These are phyloP conservation scores for Emydomyces testavorans DNA, from an alignment of 2,329 filamentous ascomycete species.

Conservation along the genomic window DNA sequence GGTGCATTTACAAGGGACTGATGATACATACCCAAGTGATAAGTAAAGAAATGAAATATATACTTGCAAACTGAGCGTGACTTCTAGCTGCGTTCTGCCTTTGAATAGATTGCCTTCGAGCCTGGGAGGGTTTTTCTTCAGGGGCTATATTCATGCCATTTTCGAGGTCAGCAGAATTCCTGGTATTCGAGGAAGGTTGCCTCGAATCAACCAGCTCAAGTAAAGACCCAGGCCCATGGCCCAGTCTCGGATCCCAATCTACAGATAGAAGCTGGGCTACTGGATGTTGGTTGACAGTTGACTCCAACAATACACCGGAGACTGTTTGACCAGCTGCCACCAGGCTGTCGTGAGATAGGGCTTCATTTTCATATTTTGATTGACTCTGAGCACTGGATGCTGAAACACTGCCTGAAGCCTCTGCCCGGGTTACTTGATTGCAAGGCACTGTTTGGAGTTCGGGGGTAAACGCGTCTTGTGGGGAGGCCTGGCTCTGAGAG, in stretches of 20 bases:
- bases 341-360: background rate
- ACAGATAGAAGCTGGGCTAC: background rate
- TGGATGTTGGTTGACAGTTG: background rate
- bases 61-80: slow-evolving; percentile 31
- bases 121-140: slow-evolving; percentile 5
- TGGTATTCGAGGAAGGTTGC: background rate
- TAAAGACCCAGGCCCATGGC: background rate
- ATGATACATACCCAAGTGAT: slow-evolving; percentile 30
- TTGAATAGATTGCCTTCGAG: slow-evolving; percentile 19
- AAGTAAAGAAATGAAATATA: slow-evolving; percentile 34
- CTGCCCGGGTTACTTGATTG: background rate
- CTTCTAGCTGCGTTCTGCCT: slow-evolving; percentile 30
- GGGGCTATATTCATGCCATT: background rate
- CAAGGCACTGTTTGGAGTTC: background rate
- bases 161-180: background rate
- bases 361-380: background rate
- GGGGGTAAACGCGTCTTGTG: background rate
- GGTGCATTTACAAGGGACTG: background rate
- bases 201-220: background rate
- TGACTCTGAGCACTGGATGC: background rate
- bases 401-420: background rate
- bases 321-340: background rate
- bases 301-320: background rate
- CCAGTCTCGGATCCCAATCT: too few relatives aligned
- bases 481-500: background rate